phyloP scores from a whole-genome alignment of 176 grass and related monocot species.

The Puccinellia tenuiflora region DNA sequence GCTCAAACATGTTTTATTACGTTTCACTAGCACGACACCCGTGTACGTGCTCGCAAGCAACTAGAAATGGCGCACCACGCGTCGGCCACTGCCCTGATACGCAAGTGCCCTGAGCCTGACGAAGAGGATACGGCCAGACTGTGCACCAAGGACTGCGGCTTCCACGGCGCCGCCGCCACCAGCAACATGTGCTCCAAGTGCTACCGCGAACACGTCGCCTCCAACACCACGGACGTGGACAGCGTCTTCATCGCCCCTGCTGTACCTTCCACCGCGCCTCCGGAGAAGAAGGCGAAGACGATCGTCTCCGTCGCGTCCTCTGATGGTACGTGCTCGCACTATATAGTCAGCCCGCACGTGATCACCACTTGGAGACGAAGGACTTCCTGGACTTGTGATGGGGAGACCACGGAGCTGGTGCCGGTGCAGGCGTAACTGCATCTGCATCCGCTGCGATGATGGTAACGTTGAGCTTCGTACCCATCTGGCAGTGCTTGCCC shows the following conservation, averaged over 20 bases:
- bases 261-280: no score
- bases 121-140: neutral
- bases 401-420: neutral
- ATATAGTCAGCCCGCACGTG: neutral
- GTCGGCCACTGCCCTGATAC: no score
- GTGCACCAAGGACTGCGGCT: slow-evolving; percentile 59
- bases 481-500: slow-evolving; percentile 17
- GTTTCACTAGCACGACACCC: no score
- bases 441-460: neutral
- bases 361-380: neutral
- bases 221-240: neutral
- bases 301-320: no score
- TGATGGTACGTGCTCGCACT: no score
- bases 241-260: no score
- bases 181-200: slow-evolving; percentile 56
- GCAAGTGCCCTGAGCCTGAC: no score
- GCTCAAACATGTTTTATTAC: no score
- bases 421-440: neutral
- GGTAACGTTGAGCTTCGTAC: slow-evolving; percentile 40
- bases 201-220: neutral
- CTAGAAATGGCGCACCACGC: no score
- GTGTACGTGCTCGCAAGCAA: no score
- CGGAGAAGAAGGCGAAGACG: no score
- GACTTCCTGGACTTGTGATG: neutral
- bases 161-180: slow-evolving; percentile 39